Percentiles rank a stretch among this genome's conserved stretches.
Conservation (phyloP, 306 rosid species). For the Ormosia semicastrata region DNA sequence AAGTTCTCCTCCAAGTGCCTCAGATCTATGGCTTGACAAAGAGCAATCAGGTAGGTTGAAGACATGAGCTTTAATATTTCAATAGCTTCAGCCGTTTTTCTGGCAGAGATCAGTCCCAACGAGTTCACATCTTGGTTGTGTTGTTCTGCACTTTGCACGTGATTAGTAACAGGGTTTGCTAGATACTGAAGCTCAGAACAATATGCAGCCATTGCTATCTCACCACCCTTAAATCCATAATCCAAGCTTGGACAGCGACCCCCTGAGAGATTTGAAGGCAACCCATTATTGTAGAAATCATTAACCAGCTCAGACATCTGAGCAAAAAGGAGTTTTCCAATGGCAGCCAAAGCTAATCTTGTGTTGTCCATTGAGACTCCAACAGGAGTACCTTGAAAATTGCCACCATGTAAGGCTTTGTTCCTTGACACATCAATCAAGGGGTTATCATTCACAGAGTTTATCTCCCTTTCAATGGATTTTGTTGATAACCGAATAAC, state of each 20-base stretch:
- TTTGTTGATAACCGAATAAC: constrained; percentile 40
- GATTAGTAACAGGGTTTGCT: constrained; percentile 40
- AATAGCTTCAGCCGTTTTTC: constrained; percentile 37
- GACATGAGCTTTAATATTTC: constrained; percentile 44
- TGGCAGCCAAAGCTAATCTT: constrained; percentile 43
- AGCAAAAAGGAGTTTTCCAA: constrained; percentile 46
- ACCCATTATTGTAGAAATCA: constrained; percentile 44
- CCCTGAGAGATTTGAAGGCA: constrained; percentile 40
- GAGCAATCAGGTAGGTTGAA: constrained; percentile 39
- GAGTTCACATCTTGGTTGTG: constrained; percentile 43
- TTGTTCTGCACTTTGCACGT: constrained; percentile 33
- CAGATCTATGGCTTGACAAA: constrained; percentile 48
- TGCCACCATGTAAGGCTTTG: constrained; percentile 48
- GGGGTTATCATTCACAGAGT: constrained; percentile 45
- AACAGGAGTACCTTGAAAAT: constrained; percentile 41
- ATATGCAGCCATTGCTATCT: constrained; percentile 44
- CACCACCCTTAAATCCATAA: constrained; percentile 35
- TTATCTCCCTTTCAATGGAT: constrained; percentile 47
- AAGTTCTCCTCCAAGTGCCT: constrained; percentile 41
- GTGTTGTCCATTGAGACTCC: constrained; percentile 52
- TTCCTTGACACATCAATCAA: constrained; percentile 46
- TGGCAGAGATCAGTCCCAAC: constrained; percentile 38
- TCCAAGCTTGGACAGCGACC: constrained; percentile 40
- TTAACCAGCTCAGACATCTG: constrained; percentile 43
- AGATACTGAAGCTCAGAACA: constrained; percentile 38